phyloP scores from a whole-genome alignment of 2,329 filamentous ascomycete species.

The Scedosporium apiospermum region DNA sequence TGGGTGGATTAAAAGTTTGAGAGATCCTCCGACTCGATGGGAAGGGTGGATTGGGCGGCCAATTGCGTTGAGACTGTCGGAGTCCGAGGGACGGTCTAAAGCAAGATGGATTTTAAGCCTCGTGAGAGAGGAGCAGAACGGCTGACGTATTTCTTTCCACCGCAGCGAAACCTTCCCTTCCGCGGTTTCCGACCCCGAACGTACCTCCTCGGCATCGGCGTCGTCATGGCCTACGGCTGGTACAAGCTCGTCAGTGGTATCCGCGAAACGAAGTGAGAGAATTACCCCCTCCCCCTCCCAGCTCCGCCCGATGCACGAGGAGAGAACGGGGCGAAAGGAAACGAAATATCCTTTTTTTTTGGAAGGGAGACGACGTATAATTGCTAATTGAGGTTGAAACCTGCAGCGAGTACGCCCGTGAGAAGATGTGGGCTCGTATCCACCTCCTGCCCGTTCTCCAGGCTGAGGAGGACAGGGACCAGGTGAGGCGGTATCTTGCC shows the following conservation, averaged over 20 bases:
- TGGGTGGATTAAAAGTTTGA: not conserved
- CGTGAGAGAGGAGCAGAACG: not conserved
- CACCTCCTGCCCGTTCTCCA: conserved; percentile 89
- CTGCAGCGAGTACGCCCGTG: conserved; percentile 79
- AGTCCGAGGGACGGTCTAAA: not conserved
- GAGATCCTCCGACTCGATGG: not conserved
- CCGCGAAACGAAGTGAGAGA: conserved; percentile 80
- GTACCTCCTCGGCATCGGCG: conserved; percentile 67
- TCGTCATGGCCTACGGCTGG: conserved; percentile 82
- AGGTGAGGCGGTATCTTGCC: conserved; percentile 76
- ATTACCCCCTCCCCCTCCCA: not conserved
- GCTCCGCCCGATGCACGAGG: not conserved
- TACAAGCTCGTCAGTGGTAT: conserved; percentile 76
- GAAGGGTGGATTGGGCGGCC: not conserved
- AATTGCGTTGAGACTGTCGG: not conserved
- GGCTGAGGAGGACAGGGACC: conserved; percentile 93
- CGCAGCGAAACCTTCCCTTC: conserved; percentile 80
- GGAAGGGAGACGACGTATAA: not conserved
- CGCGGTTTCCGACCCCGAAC: conserved; percentile 79
- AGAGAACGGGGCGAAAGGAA: not conserved
- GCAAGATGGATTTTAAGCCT: not conserved
- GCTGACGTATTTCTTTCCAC: conserved; percentile 11
- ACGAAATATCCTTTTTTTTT: not conserved
- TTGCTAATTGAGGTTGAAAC: not conserved
- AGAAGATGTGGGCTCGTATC: conserved; percentile 98